Percentiles rank a stretch among this genome's conserved stretches.
Evolutionary conservation across 805 yeast species (phyloP).

Genomic region (Dipodascopsis tothii): DNA sequence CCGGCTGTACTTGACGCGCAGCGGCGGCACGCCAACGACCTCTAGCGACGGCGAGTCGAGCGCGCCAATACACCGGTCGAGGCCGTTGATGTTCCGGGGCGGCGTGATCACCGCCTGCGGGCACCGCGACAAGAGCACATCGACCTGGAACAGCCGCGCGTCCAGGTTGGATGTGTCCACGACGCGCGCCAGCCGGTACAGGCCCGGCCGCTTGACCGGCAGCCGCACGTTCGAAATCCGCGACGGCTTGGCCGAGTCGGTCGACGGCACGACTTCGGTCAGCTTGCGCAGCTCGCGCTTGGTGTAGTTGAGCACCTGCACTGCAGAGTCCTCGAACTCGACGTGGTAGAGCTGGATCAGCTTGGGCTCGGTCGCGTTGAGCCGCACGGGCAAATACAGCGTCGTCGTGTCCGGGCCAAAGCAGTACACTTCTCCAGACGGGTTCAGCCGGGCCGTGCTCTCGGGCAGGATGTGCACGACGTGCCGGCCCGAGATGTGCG

Average conservation of each 20-base stretch:
- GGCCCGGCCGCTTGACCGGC: slow-evolving; percentile 64
- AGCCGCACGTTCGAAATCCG: slow-evolving; percentile 45
- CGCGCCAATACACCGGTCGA: slow-evolving; percentile 59
- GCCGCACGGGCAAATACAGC: slow-evolving; percentile 58
- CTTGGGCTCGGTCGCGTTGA: slow-evolving; percentile 74
- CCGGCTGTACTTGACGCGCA: slow-evolving; percentile 45
- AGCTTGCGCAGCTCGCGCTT: slow-evolving; percentile 45
- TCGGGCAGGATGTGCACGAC: slow-evolving; percentile 86
- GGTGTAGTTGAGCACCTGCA: slow-evolving; percentile 47
- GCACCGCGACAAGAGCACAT: slow-evolving; percentile 63
- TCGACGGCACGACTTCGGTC: slow-evolving; percentile 14
- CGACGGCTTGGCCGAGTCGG: slow-evolving; percentile 5
- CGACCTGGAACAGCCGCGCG: slow-evolving; percentile 53
- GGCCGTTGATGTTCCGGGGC: slow-evolving; percentile 27
- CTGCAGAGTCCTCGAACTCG: slow-evolving; percentile 46
- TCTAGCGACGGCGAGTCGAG: slow-evolving; percentile 46
- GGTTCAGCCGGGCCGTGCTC: slow-evolving; percentile 77
- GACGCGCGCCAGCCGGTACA: slow-evolving; percentile 63
- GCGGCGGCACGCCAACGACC: slow-evolving; percentile 72
- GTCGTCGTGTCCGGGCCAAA: slow-evolving; percentile 28
- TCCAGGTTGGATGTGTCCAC: slow-evolving; percentile 53
- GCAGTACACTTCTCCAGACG: slow-evolving; percentile 61
- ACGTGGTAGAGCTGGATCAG: slow-evolving; percentile 56
- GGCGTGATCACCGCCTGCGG: slow-evolving; percentile 57
- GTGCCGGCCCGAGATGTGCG: slow-evolving; percentile 75